Conservation (phyloP, 805 yeast genomes). For the Suhomyces faveliae region DNA sequence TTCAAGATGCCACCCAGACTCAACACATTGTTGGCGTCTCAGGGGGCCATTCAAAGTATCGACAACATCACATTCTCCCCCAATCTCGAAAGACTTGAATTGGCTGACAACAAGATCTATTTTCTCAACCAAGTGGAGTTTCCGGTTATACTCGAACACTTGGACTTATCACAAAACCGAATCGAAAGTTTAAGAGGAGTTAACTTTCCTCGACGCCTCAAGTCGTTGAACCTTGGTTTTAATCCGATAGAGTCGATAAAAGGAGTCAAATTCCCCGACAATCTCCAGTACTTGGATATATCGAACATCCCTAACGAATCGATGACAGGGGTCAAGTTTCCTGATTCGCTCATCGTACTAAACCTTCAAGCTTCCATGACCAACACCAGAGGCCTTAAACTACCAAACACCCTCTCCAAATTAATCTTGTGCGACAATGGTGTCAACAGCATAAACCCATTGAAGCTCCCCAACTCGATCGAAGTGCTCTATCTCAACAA, state of each 20-base stretch:
- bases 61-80: conserved; percentile 38
- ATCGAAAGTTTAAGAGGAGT: conserved; percentile 39
- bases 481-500: conserved; percentile 35
- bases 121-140: conserved; percentile 40
- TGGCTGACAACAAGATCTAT: conserved; percentile 38
- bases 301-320: conserved; percentile 46
- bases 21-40: conserved; percentile 30
- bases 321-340: conserved; percentile 47
- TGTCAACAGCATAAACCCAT: conserved; percentile 45
- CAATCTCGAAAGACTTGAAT: conserved; percentile 30
- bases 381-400: conserved; percentile 41
- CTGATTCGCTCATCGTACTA: conserved; percentile 35
- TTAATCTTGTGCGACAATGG: conserved; percentile 39
- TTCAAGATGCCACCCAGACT: conserved; percentile 37
- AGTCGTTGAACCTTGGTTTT: conserved; percentile 28
- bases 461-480: conserved; percentile 41
- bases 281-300: conserved; percentile 34
- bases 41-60: conserved; percentile 32
- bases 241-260: conserved; percentile 45
- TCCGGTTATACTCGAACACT: conserved; percentile 26
- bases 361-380: conserved; percentile 46
- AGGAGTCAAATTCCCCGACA: conserved; percentile 41
- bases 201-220: conserved; percentile 34
- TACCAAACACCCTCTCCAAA: conserved; percentile 31
- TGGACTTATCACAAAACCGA: conserved; percentile 40